Evolutionary conservation across 2,329 filamentous ascomycete species (phyloP).

Genomic region (Setomelanomma holmii): DNA sequence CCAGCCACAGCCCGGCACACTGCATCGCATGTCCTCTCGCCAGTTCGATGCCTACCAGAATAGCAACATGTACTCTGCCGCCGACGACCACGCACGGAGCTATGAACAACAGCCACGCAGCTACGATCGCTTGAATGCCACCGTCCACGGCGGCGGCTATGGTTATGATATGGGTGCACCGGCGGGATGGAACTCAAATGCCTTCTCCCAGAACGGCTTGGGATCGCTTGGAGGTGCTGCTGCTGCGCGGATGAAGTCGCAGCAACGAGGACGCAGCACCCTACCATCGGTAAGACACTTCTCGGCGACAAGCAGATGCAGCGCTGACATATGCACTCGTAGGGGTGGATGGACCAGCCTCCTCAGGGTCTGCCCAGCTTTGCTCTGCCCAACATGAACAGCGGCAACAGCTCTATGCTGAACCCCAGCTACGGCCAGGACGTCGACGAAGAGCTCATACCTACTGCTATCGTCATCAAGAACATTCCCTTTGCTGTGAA

Average conservation of each 20-base stretch:
- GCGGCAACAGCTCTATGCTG: slow-evolving; percentile 39
- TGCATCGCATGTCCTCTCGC: slow-evolving; percentile 76
- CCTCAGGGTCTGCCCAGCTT: slow-evolving; percentile 53
- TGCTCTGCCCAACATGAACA: slow-evolving; percentile 50
- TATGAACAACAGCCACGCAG: slow-evolving; percentile 60
- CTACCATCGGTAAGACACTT: slow-evolving; percentile 73
- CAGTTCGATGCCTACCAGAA: slow-evolving; percentile 82
- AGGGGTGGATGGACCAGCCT: slow-evolving; percentile 67
- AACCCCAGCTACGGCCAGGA: slow-evolving; percentile 57
- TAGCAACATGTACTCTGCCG: slow-evolving; percentile 70
- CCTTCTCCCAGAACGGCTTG: slow-evolving; percentile 71
- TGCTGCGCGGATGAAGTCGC: slow-evolving; percentile 63
- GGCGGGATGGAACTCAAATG: slow-evolving; percentile 82
- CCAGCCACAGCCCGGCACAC: slow-evolving; percentile 60
- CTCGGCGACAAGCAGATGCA: slow-evolving; percentile 1
- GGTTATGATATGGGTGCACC: slow-evolving; percentile 72
- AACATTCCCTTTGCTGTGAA: slow-evolving; percentile 99
- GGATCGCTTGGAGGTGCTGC: slow-evolving; percentile 63
- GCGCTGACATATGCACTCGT: slow-evolving; percentile 7
- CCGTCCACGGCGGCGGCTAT: slow-evolving; percentile 63
- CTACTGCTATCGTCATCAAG: slow-evolving; percentile 98
- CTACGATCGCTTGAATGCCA: slow-evolving; percentile 66
- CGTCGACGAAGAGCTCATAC: slow-evolving; percentile 87
- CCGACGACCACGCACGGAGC: slow-evolving; percentile 67
- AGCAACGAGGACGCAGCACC: slow-evolving; percentile 61